Evolutionary conservation across 1,284 basidiomycete species (phyloP), one percentile per base, ranked within the genome.

Genomic region (Gomphus bonarii): DNA sequence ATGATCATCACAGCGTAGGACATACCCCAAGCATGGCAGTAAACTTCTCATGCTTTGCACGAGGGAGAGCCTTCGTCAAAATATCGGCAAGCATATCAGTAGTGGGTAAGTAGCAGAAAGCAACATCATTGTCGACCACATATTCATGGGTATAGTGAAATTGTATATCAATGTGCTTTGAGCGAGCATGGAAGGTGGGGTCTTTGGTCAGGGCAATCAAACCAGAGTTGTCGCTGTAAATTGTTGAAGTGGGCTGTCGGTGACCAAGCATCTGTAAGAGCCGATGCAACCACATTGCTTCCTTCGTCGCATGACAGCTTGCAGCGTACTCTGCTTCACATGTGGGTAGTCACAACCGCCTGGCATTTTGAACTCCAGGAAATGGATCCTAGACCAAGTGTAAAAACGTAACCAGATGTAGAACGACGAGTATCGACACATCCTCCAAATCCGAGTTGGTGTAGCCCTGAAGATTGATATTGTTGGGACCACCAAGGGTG

Each of bases 101-200:
- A 3, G 36, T 12, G 3, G 36, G 14, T 3, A 38, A 3, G 14
- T 38, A 38, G 7, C 14, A 3, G 14, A 38, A 38, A 10, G 14
- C 5, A 3, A 38, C 11, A 3, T 38, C 36, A 6, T 38, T 38
- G 7, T 6, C 14, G 36, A 3, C 36, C 7, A 38, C 36, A 10
- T 3, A 12, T 14, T 38, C 36, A 12, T 69, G 65, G 40, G 74
- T 63, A 55, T 69, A 71, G 59, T 75, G 74, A 59, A 70, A 65
- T 0, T 62, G 54, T 43, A 75, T 65, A 57, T 75, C 67, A 38
- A 75, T 74, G 60, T 76, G 75, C 62, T 74, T 74, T 11, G 68
- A 63, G 3, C 65, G 57, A 0, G 63, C 51, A 54, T 72, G 68
- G 20, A 53, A 63, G 14, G 60, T 60, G 0, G 70, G 67, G 44